phyloP scores from a whole-genome alignment of 192 early-diverging fungal species.

The Umbelopsis vinacea region DNA sequence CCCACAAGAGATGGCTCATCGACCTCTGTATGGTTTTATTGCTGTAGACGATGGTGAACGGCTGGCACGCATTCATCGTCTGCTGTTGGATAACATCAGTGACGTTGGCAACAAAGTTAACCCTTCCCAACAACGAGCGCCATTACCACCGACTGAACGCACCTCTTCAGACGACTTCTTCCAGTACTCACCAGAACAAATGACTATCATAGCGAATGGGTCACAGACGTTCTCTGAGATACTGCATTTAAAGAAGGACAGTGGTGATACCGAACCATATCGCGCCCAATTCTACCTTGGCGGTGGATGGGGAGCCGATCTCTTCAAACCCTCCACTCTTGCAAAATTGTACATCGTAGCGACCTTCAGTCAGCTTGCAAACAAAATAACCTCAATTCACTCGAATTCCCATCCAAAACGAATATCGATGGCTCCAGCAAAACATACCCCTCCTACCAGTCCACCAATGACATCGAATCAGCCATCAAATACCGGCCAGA shows the following conservation, averaged over 20 bases:
- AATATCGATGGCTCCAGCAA: background rate
- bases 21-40: constrained; percentile 51
- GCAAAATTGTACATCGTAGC: constrained; percentile 53
- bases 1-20: constrained; percentile 52
- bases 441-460: background rate
- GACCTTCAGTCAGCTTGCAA: background rate
- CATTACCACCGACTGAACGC: constrained; percentile 25
- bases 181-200: constrained; percentile 42
- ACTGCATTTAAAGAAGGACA: constrained; percentile 45
- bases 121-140: constrained; percentile 23
- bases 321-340: constrained; percentile 46
- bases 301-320: constrained; percentile 60
- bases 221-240: constrained; percentile 50
- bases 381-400: background rate
- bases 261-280: constrained; percentile 46
- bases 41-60: constrained; percentile 38
- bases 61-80: constrained; percentile 37
- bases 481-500: constrained; percentile 2
- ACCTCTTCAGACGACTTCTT: constrained; percentile 33
- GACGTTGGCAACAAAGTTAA: constrained; percentile 23
- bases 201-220: constrained; percentile 46
- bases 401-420: background rate
- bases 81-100: constrained; percentile 48
- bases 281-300: constrained; percentile 55
- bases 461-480: background rate